Evolutionary conservation across 176 grass and related monocot species (phyloP), one percentile per base, ranked within the genome.

Genomic region (Bolboschoenus planiculmis): DNA sequence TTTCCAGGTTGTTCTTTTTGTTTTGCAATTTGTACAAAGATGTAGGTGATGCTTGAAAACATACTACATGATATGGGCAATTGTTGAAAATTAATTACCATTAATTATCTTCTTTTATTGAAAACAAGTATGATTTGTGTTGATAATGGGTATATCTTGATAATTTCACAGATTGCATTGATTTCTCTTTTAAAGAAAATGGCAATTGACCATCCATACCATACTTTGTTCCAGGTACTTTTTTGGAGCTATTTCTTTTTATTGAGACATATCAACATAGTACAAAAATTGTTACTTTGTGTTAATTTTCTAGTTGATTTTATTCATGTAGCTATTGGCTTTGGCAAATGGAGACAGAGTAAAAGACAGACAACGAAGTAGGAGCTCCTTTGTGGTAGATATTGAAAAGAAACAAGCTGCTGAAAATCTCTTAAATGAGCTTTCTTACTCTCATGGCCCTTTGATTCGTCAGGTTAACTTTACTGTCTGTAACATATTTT

Each of bases 161-260:
- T 78, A 82, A 21, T 27, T 35, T 84, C 43, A 60, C 86, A 97
- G 91, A 89, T 73, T 87, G 91, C 87, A 64, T 92, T 97, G 81
- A 81, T 85, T 89, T 97, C 94, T 83, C 94, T 97, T 61, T 51
- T 97, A 82, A 92, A 88, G 92, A 97, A 94, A 87, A 97, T 97
- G 94, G 90, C 94, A 64, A 83, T 92, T 73, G 94, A 97, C 87
- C 94, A 97, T 92, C 94, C 94, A 34, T 94, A 97, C 80, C 94
- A 97, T 86, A 94, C 94, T 70, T 90, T 94, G 61, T 97, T 94
- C 85, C 94, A 97, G 91, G 94, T 97, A 91, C 42, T 31, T 66
- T 5, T 23, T 27, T 75, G 71, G 13, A 31, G 2, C 0, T 50
- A 15, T 50, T 31, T 43, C 36, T 48, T 29, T 75, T 29, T 50